Evolutionary conservation across 441 rosid species (phyloP).

Genomic region (Pelargonium australe): DNA sequence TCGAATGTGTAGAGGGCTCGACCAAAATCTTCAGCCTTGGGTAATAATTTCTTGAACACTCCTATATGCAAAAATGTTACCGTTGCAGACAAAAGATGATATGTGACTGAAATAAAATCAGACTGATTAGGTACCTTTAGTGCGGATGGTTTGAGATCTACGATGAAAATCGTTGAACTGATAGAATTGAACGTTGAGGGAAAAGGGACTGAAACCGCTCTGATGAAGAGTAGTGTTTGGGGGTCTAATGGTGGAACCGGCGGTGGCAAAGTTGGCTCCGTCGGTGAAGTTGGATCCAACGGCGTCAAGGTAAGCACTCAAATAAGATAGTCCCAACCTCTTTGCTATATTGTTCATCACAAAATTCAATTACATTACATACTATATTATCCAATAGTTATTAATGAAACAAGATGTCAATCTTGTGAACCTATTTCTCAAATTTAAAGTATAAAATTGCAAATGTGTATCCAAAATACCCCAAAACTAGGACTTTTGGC

Average conservation of each 20-base stretch:
- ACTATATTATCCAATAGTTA: no score
- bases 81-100: background rate
- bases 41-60: slow-evolving; percentile 34
- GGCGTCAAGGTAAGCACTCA: slow-evolving; percentile 63
- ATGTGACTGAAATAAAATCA: background rate
- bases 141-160: slow-evolving; percentile 49
- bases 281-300: slow-evolving; percentile 54
- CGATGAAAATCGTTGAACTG: slow-evolving; percentile 49
- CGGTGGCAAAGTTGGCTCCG: slow-evolving; percentile 76
- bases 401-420: no score
- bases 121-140: slow-evolving; percentile 21
- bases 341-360: slow-evolving; percentile 31
- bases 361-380: no score
- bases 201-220: slow-evolving; percentile 63
- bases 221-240: slow-evolving; percentile 49
- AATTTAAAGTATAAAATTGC: no score
- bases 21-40: slow-evolving; percentile 43
- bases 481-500: background rate
- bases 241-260: slow-evolving; percentile 68
- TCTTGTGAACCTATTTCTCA: no score
- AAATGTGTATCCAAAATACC: no score
- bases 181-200: slow-evolving; percentile 51
- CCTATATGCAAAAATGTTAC: slow-evolving; percentile 18
- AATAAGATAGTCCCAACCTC: slow-evolving; percentile 41
- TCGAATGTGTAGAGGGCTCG: slow-evolving; percentile 67